These are phyloP conservation scores for Thalassia testudinum DNA, from an alignment of 116 monocot genomes.

Conservation along the genomic window DNA sequence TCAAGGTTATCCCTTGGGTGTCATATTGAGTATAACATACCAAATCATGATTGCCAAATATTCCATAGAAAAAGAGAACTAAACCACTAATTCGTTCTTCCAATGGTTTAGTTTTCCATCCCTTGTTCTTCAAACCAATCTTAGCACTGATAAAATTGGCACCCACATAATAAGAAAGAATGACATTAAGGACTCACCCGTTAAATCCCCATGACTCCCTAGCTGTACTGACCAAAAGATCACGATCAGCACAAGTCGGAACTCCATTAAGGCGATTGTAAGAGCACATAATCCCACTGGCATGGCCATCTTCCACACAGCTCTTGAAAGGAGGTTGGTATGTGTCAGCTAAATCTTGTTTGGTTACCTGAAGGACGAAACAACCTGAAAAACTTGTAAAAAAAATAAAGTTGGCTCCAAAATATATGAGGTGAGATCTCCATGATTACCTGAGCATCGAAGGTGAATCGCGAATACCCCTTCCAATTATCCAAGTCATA, in stretches of 20 bases:
- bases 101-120: too few species aligned
- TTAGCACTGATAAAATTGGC: too few species aligned
- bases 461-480: constrained; percentile 32
- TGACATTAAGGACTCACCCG: constrained; percentile 18
- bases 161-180: too few species aligned
- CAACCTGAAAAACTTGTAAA: background rate
- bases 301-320: constrained; percentile 58
- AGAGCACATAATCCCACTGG: constrained; percentile 86
- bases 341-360: constrained; percentile 78
- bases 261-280: constrained; percentile 90
- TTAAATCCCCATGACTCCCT: constrained; percentile 56
- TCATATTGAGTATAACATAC: too few species aligned
- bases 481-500: constrained; percentile 80
- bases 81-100: too few species aligned
- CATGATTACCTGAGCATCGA: constrained; percentile 40
- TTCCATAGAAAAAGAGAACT: too few species aligned
- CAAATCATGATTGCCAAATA: too few species aligned
- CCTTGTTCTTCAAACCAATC: too few species aligned
- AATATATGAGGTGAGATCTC: background rate
- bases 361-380: constrained; percentile 26
- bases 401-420: background rate
- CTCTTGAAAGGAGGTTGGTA: constrained; percentile 91
- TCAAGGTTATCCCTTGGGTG: too few species aligned
- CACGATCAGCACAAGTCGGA: constrained; percentile 68
- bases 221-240: constrained; percentile 48